Evolutionary conservation across 2,329 filamentous ascomycete genomes (phyloP).

Genomic region (Fusarium fujikuroi): DNA sequence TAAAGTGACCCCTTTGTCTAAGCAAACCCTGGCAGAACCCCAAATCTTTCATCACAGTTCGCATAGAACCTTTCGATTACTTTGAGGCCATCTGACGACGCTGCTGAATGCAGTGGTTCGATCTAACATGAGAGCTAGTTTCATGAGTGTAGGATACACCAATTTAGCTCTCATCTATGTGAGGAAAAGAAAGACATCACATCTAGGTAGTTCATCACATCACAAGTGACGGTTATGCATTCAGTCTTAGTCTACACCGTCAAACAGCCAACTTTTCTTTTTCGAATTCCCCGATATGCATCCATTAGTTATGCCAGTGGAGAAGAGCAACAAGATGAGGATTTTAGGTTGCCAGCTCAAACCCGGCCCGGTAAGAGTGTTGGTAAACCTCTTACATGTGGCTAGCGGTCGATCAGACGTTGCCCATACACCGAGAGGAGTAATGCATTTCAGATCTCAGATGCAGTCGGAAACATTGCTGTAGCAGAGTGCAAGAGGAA

Average conservation of each 20-base stretch:
- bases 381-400: conserved; percentile 30
- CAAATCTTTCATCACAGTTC: conserved; percentile 26
- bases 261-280: conserved; percentile 7
- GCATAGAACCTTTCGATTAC: conserved; percentile 44
- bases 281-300: not conserved
- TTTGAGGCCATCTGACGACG: conserved; percentile 41
- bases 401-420: conserved; percentile 39
- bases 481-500: not conserved
- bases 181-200: conserved; percentile 24
- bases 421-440: conserved; percentile 30
- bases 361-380: conserved; percentile 39
- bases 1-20: conserved; percentile 21
- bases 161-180: not conserved
- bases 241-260: not conserved
- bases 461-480: conserved; percentile 21
- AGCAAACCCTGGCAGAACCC: conserved; percentile 22
- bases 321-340: conserved; percentile 12
- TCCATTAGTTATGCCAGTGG: not conserved
- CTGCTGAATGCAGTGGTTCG: conserved; percentile 37
- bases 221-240: conserved; percentile 22
- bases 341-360: conserved; percentile 29
- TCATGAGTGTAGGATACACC: conserved; percentile 13
- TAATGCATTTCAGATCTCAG: conserved; percentile 34
- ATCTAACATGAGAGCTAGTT: conserved; percentile 29
- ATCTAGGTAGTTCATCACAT: conserved; percentile 33